Conservation (phyloP, 2,329 filamentous ascomycete species). For the Xylaria sp. region DNA sequence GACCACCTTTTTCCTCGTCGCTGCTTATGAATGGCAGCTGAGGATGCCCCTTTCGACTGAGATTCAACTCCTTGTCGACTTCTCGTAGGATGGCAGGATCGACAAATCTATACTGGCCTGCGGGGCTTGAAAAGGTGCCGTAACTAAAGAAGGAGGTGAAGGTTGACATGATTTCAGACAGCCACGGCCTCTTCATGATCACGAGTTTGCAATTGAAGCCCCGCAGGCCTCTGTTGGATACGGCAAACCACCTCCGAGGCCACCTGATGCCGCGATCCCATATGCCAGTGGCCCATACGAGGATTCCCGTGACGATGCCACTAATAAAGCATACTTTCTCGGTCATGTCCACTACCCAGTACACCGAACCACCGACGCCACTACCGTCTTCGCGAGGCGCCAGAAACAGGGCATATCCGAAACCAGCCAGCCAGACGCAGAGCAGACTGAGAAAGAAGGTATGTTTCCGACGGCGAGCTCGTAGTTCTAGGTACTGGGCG, state of each 20-base stretch:
- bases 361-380: constrained; percentile 86
- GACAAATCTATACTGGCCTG: constrained; percentile 70
- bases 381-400: constrained; percentile 93
- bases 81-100: constrained; percentile 58
- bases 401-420: constrained; percentile 86
- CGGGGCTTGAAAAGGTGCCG: constrained; percentile 62
- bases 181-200: constrained; percentile 76
- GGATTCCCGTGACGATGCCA: constrained; percentile 75
- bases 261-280: constrained; percentile 94
- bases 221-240: constrained; percentile 83
- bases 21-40: constrained; percentile 35
- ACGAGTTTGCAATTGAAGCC: constrained; percentile 97
- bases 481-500: constrained; percentile 85
- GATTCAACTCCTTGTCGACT: constrained; percentile 53
- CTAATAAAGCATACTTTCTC: constrained; percentile 91
- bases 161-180: constrained; percentile 69
- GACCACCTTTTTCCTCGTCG: constrained; percentile 59
- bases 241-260: constrained; percentile 84
- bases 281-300: constrained; percentile 92
- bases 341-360: constrained; percentile 88
- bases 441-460: constrained; percentile 85
- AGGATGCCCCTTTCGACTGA: constrained; percentile 39
- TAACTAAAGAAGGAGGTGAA: constrained; percentile 74
- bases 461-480: constrained; percentile 82
- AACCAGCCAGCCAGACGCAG: constrained; percentile 73